These are phyloP conservation scores for Amauroascus niger DNA, from an alignment of 2,329 filamentous ascomycete species.

Conservation along the genomic window DNA sequence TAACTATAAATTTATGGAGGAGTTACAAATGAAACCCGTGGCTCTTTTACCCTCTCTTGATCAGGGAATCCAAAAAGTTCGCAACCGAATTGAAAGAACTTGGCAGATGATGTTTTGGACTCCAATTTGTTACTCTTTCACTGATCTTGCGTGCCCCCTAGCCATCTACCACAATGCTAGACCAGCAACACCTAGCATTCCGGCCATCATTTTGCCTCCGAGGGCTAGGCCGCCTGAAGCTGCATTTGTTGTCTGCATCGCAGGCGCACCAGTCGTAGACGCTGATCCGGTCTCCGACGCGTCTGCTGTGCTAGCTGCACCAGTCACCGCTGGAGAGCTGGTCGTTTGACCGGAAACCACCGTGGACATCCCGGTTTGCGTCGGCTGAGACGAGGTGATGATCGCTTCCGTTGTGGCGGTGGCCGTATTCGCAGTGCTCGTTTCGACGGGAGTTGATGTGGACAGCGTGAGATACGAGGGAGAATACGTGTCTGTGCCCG, in stretches of 20 bases:
- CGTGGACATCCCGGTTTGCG: conserved; percentile 1
- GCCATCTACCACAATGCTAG: not conserved
- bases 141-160: not conserved
- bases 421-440: not conserved
- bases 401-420: not conserved
- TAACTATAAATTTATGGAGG: too few relatives aligned
- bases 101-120: too few relatives aligned
- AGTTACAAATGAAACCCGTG: too few relatives aligned
- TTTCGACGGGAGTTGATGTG: not conserved
- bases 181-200: not conserved
- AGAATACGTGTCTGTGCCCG: conserved; percentile 10
- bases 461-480: conserved; percentile 2
- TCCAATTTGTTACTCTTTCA: not conserved
- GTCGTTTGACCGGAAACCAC: not conserved
- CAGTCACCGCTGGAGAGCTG: conserved; percentile 3
- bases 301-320: not conserved
- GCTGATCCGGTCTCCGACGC: not conserved
- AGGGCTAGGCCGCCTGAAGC: not conserved
- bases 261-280: not conserved
- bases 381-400: not conserved
- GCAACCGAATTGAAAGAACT: too few relatives aligned
- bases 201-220: conserved; percentile 2
- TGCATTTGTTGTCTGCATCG: not conserved
- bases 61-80: too few relatives aligned
- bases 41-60: too few relatives aligned